A percentile compares a stretch with the other conserved stretches of the same genome.
Evolutionary conservation across 305 asterid genomes (phyloP).

Genomic region (Rubia balearica): DNA sequence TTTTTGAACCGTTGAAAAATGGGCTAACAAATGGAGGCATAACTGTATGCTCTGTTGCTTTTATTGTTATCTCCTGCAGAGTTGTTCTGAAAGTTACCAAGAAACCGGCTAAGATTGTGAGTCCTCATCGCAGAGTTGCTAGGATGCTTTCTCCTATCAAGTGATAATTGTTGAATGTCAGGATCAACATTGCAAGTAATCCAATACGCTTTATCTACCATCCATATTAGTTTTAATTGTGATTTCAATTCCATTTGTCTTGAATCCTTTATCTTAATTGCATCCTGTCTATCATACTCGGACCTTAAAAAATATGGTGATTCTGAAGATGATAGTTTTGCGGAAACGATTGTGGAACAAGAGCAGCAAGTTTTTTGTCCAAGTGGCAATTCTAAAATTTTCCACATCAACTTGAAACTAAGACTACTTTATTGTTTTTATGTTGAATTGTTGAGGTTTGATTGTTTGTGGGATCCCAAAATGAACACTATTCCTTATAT

Average conservation of each 20-base stretch:
- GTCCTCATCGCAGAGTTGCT: slow-evolving; percentile 84
- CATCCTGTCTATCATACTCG: too few relatives aligned
- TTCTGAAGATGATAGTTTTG: too few relatives aligned
- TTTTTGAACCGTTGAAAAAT: neutral
- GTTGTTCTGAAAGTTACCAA: slow-evolving; percentile 81
- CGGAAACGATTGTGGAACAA: too few relatives aligned
- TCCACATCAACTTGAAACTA: too few relatives aligned
- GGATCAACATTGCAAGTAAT: slow-evolving; percentile 82
- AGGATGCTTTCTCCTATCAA: slow-evolving; percentile 80
- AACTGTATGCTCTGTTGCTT: slow-evolving; percentile 66
- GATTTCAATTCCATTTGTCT: too few relatives aligned
- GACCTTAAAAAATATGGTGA: too few relatives aligned
- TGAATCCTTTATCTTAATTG: too few relatives aligned
- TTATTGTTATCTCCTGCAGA: slow-evolving; percentile 89
- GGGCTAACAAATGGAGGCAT: slow-evolving; percentile 27
- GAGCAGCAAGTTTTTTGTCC: too few relatives aligned
- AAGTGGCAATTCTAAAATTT: too few relatives aligned
- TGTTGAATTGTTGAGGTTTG: neutral
- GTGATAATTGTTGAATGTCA: slow-evolving; percentile 76
- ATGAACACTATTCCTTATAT: too few relatives aligned
- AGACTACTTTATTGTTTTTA: too few relatives aligned
- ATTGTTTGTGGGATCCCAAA: neutral
- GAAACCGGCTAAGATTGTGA: slow-evolving; percentile 72
- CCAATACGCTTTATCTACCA: slow-evolving; percentile 41
- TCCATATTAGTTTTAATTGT: too few relatives aligned